Percentiles rank a stretch among this genome's conserved stretches.
phyloP scores from a whole-genome alignment of 2,329 filamentous ascomycete species.

The Fusarium sp. region DNA sequence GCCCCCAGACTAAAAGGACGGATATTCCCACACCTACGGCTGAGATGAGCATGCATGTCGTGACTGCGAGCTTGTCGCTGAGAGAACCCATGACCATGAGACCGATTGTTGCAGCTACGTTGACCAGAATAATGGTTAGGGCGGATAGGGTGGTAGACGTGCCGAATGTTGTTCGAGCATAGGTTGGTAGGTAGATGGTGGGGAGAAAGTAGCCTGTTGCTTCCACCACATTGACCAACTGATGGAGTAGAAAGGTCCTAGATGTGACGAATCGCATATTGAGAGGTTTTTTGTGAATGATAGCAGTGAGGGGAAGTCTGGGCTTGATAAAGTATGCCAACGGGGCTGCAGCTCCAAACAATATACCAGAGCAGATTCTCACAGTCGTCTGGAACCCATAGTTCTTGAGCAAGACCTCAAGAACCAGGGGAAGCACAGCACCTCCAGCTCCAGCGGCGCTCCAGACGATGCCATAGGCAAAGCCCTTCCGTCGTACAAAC shows the following conservation, averaged over 20 bases:
- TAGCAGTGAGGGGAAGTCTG: conserved; percentile 57
- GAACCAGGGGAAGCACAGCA: conserved; percentile 62
- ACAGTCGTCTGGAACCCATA: conserved; percentile 59
- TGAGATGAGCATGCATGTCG: conserved; percentile 65
- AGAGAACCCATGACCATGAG: conserved; percentile 58
- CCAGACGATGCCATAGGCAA: conserved; percentile 70
- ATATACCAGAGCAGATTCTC: conserved; percentile 62
- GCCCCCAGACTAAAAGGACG: conserved; percentile 70
- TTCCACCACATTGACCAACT: conserved; percentile 67
- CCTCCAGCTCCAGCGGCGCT: conserved; percentile 53
- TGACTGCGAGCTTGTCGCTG: conserved; percentile 63
- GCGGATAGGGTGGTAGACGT: conserved; percentile 61
- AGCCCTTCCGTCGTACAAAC: conserved; percentile 56
- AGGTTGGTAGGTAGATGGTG: conserved; percentile 68
- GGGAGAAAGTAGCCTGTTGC: conserved; percentile 71
- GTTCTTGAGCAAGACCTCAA: conserved; percentile 60
- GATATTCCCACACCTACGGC: conserved; percentile 65
- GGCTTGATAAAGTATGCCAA: conserved; percentile 66
- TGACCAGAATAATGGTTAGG: conserved; percentile 67
- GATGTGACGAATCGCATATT: conserved; percentile 63
- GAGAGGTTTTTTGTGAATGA: conserved; percentile 50
- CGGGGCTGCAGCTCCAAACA: conserved; percentile 63
- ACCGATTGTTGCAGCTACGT: conserved; percentile 67
- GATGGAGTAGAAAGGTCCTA: conserved; percentile 66
- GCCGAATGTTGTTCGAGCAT: conserved; percentile 62